Evolutionary conservation across 768 basidiomycete genomes (phyloP).

Genomic region (Daedaleopsis nitida): DNA sequence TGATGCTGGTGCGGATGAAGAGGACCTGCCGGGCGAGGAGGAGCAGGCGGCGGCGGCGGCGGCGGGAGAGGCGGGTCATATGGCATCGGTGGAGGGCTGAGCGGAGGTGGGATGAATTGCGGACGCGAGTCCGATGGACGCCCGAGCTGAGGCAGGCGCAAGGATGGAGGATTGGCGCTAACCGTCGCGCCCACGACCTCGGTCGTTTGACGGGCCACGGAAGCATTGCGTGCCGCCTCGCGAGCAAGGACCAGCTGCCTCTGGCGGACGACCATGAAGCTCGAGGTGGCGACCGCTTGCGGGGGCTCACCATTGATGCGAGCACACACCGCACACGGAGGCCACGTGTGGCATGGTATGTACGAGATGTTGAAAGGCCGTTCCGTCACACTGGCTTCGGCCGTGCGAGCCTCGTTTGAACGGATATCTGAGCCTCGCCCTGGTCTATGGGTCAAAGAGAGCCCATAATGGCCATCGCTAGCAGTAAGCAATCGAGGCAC

Average conservation of each 20-base stretch:
- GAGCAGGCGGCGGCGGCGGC: neutral
- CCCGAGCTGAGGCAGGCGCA: neutral
- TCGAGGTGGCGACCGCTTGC: neutral
- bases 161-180: neutral
- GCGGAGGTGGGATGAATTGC: neutral
- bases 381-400: neutral
- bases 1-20: neutral
- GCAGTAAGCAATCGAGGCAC: too few species aligned
- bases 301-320: neutral
- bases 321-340: constrained; percentile 3
- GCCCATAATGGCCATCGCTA: neutral
- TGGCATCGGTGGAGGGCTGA: neutral
- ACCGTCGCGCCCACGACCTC: neutral
- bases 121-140: neutral
- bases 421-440: neutral
- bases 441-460: neutral
- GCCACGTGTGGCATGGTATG: constrained; percentile 7
- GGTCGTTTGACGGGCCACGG: neutral
- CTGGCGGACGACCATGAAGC: neutral
- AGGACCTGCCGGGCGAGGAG: neutral
- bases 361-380: neutral
- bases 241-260: neutral
- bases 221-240: neutral
- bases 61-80: neutral
- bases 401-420: neutral